Percentiles rank a stretch among this genome's conserved stretches.
Conservation (phyloP, 441 rosid genomes). For the Aleurites moluccanus region DNA sequence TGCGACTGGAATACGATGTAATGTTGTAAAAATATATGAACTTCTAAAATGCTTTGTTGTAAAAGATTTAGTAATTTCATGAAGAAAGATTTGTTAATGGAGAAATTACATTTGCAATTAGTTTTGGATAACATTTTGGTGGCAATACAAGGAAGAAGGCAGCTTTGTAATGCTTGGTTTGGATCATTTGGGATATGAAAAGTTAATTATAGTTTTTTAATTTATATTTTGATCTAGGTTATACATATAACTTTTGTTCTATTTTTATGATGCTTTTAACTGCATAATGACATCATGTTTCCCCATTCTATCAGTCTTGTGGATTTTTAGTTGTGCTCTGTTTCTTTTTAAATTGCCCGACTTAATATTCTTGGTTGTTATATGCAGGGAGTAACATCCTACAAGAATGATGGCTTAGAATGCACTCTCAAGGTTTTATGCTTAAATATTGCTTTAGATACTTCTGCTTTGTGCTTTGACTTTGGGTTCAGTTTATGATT, state of each 20-base stretch:
- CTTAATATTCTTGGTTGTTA: conserved; percentile 20
- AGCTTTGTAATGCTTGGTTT: background rate
- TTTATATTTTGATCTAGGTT: background rate
- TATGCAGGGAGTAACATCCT: conserved; percentile 61
- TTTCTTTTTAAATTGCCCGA: conserved; percentile 19
- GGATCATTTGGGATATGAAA: conserved; percentile 1
- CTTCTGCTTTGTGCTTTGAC: conserved; percentile 19
- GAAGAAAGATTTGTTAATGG: background rate
- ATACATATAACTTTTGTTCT: background rate
- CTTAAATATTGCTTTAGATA: conserved; percentile 14
- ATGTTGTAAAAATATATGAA: background rate
- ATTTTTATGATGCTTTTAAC: background rate
- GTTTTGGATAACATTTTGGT: background rate
- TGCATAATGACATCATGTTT: background rate
- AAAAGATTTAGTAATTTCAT: background rate
- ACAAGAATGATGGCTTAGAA: conserved; percentile 70
- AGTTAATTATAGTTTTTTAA: background rate
- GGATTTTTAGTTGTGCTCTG: conserved; percentile 4
- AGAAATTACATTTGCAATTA: background rate
- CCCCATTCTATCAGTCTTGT: background rate
- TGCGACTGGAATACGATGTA: background rate
- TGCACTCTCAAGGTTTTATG: conserved; percentile 59
- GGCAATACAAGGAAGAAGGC: background rate
- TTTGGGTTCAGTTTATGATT: conserved; percentile 12
- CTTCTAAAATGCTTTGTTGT: background rate